These are phyloP conservation scores for Ascochyta fabae DNA, from an alignment of 2,329 filamentous ascomycete genomes.

Conservation along the genomic window DNA sequence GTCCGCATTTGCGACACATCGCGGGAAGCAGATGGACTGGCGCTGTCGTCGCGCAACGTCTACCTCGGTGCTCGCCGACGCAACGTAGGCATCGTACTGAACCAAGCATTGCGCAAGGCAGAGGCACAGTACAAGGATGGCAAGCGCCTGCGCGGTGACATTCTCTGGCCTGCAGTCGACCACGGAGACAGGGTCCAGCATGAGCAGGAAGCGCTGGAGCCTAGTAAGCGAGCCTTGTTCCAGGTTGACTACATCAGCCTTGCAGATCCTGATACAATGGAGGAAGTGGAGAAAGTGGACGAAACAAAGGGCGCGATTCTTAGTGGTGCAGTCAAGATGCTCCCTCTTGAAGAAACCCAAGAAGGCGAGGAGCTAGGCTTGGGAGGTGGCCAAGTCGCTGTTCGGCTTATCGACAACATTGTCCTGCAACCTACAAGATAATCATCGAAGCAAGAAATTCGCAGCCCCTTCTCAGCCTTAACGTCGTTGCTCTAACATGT, in stretches of 20 bases:
- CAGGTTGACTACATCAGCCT: constrained; percentile 93
- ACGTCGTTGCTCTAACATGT: background rate
- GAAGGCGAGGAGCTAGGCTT: constrained; percentile 73
- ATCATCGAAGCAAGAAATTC: background rate
- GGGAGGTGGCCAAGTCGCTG: constrained; percentile 75
- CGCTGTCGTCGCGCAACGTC: constrained; percentile 91
- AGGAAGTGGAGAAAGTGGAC: constrained; percentile 77
- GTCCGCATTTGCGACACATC: constrained; percentile 77
- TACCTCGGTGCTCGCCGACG: constrained; percentile 83
- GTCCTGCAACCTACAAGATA: constrained; percentile 56
- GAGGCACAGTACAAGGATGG: constrained; percentile 68
- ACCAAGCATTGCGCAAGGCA: constrained; percentile 71
- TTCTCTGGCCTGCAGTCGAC: constrained; percentile 74
- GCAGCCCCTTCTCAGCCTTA: background rate
- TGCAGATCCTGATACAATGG: constrained; percentile 81
- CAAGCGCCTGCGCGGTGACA: constrained; percentile 63
- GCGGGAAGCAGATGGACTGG: constrained; percentile 81
- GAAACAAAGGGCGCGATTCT: constrained; percentile 76
- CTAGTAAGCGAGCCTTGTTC: constrained; percentile 70
- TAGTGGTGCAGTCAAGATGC: constrained; percentile 90
- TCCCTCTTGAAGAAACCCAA: constrained; percentile 74
- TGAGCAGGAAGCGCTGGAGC: constrained; percentile 67
- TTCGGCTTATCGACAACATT: constrained; percentile 94
- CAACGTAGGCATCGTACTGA: constrained; percentile 73
- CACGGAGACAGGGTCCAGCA: constrained; percentile 63